Conservation (phyloP, 345 rosid genomes). For the Ceriops tagal region DNA sequence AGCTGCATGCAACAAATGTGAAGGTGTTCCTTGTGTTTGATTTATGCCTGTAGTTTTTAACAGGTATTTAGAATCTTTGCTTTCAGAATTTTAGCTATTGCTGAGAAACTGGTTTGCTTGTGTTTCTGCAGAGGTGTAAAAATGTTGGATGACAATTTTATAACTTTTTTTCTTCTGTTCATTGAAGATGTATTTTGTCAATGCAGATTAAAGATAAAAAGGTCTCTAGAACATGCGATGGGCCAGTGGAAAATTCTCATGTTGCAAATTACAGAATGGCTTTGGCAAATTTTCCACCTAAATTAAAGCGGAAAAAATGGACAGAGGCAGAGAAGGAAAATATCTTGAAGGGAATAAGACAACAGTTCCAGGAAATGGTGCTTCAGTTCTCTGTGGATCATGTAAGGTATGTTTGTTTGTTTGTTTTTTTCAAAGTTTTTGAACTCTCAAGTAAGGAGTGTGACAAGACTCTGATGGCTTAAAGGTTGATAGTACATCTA, state of each 20-base stretch:
- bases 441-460: neutral
- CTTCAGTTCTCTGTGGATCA: constrained; percentile 52
- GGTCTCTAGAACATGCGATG: constrained; percentile 38
- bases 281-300: constrained; percentile 46
- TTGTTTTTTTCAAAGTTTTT: neutral
- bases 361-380: constrained; percentile 69
- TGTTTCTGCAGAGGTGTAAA: constrained; percentile 2
- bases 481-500: too few relatives aligned
- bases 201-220: constrained; percentile 57
- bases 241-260: constrained; percentile 71
- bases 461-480: too few relatives aligned
- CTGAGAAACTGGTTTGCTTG: neutral
- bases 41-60: neutral
- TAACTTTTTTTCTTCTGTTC: constrained; percentile 5
- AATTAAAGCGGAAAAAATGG: constrained; percentile 64
- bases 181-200: constrained; percentile 13
- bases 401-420: constrained; percentile 42
- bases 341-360: constrained; percentile 65
- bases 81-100: neutral
- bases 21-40: neutral
- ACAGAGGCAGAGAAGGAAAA: constrained; percentile 59
- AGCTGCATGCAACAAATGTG: too few relatives aligned
- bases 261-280: constrained; percentile 60
- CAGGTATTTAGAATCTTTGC: neutral
- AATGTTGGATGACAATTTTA: neutral